These are phyloP conservation scores for Inga laurina DNA, from an alignment of 306 rosid species.

Conservation along the genomic window DNA sequence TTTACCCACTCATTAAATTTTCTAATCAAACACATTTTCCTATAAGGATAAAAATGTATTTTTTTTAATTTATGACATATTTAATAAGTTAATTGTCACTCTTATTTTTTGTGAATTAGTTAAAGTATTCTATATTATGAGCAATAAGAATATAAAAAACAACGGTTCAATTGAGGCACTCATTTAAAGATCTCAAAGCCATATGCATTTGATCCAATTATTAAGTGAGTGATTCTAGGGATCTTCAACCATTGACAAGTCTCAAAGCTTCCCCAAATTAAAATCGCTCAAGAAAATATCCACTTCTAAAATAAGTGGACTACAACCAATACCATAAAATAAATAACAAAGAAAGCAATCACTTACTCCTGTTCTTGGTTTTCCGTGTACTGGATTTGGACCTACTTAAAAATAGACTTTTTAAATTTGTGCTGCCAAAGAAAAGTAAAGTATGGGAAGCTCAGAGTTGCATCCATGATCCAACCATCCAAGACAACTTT, in stretches of 20 bases:
- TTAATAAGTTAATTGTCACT: no score
- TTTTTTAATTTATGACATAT: no score
- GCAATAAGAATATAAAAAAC: no score
- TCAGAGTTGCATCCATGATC: background rate
- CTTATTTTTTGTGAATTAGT: no score
- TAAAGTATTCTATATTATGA: no score
- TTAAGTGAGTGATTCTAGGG: background rate
- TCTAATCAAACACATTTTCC: no score
- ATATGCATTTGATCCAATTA: background rate
- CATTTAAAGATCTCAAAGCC: background rate
- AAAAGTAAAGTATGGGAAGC: background rate
- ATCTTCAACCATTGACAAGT: background rate
- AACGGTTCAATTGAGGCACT: background rate
- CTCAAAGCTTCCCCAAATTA: background rate
- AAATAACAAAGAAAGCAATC: background rate
- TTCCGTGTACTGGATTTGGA: conserved; percentile 2
- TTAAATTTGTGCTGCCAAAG: background rate
- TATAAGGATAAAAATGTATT: no score
- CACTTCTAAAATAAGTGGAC: background rate
- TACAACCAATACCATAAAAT: background rate
- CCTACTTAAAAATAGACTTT: background rate
- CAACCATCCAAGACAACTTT: background rate
- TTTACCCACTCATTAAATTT: no score
- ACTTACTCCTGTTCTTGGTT: background rate
- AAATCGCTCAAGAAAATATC: background rate